Percentiles rank a stretch among this genome's conserved stretches.
Conservation (phyloP, 179 eudicot genomes). For the Dionaea muscipula region DNA sequence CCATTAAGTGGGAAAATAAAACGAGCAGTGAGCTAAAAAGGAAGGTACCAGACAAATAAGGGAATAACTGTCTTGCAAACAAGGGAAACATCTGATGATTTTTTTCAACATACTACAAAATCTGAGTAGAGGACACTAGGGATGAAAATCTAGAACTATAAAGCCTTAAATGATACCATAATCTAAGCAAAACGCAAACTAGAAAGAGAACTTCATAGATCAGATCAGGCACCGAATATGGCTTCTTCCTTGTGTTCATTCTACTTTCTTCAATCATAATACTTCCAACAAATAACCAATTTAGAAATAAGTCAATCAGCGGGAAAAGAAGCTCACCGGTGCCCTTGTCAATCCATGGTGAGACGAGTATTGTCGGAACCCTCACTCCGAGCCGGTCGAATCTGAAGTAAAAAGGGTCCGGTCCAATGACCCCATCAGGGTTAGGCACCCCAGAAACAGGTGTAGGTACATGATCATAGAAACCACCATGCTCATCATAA, state of each 20-base stretch:
- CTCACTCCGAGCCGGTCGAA: constrained; percentile 88
- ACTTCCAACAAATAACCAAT: neutral
- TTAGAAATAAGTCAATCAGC: neutral
- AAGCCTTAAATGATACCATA: no score
- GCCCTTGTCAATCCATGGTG: constrained; percentile 93
- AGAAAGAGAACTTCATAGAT: neutral
- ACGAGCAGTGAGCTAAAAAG: no score
- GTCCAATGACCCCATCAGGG: constrained; percentile 93
- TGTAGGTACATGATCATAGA: constrained; percentile 87
- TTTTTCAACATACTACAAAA: no score
- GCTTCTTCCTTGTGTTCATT: neutral
- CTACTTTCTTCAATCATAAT: neutral
- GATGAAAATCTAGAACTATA: no score
- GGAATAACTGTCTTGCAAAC: no score
- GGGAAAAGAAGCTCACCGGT: constrained; percentile 41
- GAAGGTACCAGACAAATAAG: no score
- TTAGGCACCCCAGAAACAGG: constrained; percentile 87
- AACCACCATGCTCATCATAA: constrained; percentile 98
- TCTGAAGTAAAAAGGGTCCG: constrained; percentile 64
- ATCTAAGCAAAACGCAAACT: no score
- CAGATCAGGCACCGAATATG: neutral
- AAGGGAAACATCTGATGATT: no score
- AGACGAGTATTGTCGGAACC: constrained; percentile 74
- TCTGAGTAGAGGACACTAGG: no score
- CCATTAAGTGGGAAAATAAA: no score